These are phyloP conservation scores for Astraeus odoratus DNA, from an alignment of 768 basidiomycete species.

Conservation along the genomic window DNA sequence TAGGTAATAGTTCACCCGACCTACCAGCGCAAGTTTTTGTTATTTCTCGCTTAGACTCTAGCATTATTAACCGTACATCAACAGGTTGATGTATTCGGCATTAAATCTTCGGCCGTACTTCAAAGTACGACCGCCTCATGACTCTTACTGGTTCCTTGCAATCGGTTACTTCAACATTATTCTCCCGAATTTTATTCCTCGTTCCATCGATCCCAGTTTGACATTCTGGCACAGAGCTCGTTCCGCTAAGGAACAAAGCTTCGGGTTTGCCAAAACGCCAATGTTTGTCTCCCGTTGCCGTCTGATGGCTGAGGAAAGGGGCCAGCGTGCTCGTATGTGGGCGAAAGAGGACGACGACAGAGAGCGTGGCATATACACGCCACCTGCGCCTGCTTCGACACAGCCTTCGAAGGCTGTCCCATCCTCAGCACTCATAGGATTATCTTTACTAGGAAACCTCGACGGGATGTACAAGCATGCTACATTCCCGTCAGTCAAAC, in stretches of 20 bases:
- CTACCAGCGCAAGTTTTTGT: constrained; percentile 43
- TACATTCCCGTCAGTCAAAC: constrained; percentile 45
- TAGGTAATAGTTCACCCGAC: constrained; percentile 35
- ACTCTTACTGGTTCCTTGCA: constrained; percentile 79
- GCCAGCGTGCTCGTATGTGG: constrained; percentile 54
- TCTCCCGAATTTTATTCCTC: constrained; percentile 67
- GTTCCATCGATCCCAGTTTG: constrained; percentile 28
- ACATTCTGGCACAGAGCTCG: constrained; percentile 74
- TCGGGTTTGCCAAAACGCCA: constrained; percentile 52
- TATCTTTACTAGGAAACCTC: constrained; percentile 80
- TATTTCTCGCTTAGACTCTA: background rate
- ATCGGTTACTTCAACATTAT: constrained; percentile 79
- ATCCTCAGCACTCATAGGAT: constrained; percentile 60
- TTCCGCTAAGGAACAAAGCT: constrained; percentile 61
- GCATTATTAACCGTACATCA: background rate
- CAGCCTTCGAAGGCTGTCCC: constrained; percentile 29
- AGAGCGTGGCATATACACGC: constrained; percentile 35
- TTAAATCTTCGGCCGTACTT: constrained; percentile 68
- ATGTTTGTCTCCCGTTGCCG: constrained; percentile 55
- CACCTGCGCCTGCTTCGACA: constrained; percentile 17
- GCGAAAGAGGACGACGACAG: constrained; percentile 71
- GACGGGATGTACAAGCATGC: constrained; percentile 75
- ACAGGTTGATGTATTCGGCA: constrained; percentile 80
- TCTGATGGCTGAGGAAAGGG: constrained; percentile 62
- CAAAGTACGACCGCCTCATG: constrained; percentile 35